Base-by-base conservation (phyloP, 2,329 filamentous ascomycete genomes). In the Triangularia setosa region DNA sequence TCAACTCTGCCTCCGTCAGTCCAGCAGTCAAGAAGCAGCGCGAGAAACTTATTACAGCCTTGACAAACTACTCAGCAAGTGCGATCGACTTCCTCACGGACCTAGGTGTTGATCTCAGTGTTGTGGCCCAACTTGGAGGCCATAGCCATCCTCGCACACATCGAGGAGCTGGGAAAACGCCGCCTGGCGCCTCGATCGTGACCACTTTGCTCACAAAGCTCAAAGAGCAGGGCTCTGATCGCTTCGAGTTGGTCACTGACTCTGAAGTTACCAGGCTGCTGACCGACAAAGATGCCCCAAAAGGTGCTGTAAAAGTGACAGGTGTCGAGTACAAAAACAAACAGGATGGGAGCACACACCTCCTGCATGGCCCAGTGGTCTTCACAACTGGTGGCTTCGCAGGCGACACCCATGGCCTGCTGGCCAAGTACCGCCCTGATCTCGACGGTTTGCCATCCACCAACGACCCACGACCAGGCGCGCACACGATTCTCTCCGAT, bases 361-460 rank as follows among this genome's bases (percentile, higher is more conserved):
- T 75, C 11, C 71, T 85, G 1, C 72, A 75, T 1, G 85, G 85
- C 0, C 81, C 84, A 0, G 84, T 89, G 0, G 77, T 90, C 4
- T 87, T 89, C 63, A 82, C 87, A 0, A 79, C 79, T 0, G 87
- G 87, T 6, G 87, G 87, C 0, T 90, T 90, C 64, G 86, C 81
- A 0, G 87, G 87, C 11, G 87, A 89, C 70, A 80, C 84, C 2
- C 73, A 80, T 23, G 87, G 87, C 0, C 71, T 88, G 44, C 73
- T 89, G 0, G 79, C 81, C 1, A 72, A 78, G 53, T 83, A 88
- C 72, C 79, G 86, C 0, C 85, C 85, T 0, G 87, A 89, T 69
- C 78, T 89, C 0, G 77, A 78, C 2, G 83, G 84, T 0, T 79
- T 86, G 8, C 86, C 87, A 0, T 88, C 86, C 0, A 89, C 87